Evolutionary conservation across 2,329 filamentous ascomycete genomes (phyloP).

Genomic region (Rutstroemia sp.): DNA sequence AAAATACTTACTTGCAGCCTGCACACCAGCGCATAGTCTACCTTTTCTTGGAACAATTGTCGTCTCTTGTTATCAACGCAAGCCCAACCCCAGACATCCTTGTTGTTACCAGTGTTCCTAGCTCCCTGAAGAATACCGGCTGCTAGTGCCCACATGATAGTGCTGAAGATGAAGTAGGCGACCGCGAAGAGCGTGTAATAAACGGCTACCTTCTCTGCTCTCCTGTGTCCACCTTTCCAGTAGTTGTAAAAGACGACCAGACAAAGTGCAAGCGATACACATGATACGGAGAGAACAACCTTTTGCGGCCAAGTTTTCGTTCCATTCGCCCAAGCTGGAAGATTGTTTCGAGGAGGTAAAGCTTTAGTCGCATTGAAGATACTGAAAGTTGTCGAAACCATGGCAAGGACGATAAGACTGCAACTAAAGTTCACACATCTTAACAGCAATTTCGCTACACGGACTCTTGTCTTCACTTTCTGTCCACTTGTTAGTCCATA

Average conservation of each 20-base stretch:
- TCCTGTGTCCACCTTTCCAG: conserved; percentile 77
- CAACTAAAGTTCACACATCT: conserved; percentile 95
- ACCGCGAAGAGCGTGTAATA: conserved; percentile 96
- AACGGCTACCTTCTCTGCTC: conserved; percentile 86
- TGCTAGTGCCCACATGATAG: conserved; percentile 85
- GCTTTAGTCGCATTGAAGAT: conserved; percentile 85
- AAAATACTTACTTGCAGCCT: conserved; percentile 61
- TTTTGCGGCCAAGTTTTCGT: conserved; percentile 88
- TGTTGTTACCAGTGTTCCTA: conserved; percentile 62
- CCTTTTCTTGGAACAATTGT: conserved; percentile 68
- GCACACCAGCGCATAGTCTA: conserved; percentile 87
- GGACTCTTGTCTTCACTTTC: conserved; percentile 89
- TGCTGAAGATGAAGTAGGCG: conserved; percentile 86
- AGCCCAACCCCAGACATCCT: conserved; percentile 98
- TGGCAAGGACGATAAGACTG: conserved; percentile 85
- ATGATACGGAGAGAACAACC: conserved; percentile 70
- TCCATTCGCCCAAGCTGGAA: conserved; percentile 75
- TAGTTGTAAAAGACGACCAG: conserved; percentile 78
- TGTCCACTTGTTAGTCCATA: conserved; percentile 39
- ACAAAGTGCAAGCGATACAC: conserved; percentile 72
- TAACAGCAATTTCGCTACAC: conserved; percentile 91
- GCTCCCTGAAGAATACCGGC: conserved; percentile 77
- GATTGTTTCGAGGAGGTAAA: conserved; percentile 67
- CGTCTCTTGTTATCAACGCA: conserved; percentile 82
- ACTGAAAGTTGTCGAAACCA: conserved; percentile 79